phyloP scores from a whole-genome alignment of 768 basidiomycete genomes.

The Lactarius quietus region DNA sequence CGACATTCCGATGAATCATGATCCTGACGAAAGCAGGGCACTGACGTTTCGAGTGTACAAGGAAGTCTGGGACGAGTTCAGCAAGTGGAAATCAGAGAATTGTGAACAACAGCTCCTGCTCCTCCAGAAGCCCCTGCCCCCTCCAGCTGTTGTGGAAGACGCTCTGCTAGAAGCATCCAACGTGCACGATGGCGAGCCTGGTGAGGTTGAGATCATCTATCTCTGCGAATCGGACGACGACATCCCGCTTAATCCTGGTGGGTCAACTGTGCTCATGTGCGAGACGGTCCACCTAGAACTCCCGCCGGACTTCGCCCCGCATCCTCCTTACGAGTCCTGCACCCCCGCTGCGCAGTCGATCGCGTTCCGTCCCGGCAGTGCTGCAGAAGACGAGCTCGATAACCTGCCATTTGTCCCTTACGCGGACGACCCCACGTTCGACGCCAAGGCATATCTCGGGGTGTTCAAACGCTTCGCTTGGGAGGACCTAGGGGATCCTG shows the following conservation, averaged over 20 bases:
- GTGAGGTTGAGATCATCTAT: conserved; percentile 8
- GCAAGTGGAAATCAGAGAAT: conserved; percentile 29
- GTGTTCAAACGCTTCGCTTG: conserved; percentile 50
- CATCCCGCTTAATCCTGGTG: conserved; percentile 8
- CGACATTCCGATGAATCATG: not conserved
- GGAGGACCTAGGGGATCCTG: conserved; percentile 42
- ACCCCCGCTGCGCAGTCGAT: conserved; percentile 47
- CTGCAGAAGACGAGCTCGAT: conserved; percentile 43
- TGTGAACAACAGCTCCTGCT: conserved; percentile 20
- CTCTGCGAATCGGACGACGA: conserved; percentile 16
- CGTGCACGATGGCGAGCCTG: not conserved
- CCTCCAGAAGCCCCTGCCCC: conserved; percentile 18
- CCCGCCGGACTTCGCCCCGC: conserved; percentile 22
- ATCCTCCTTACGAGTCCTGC: conserved; percentile 54
- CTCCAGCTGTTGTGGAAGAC: conserved; percentile 4
- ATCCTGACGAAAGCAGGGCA: not conserved
- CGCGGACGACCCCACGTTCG: conserved; percentile 56
- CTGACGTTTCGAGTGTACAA: conserved; percentile 23
- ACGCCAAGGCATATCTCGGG: conserved; percentile 37
- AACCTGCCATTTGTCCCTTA: conserved; percentile 60
- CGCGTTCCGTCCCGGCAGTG: conserved; percentile 28
- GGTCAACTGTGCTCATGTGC: conserved; percentile 7
- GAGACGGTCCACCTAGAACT: not conserved
- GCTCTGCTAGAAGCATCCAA: not conserved
- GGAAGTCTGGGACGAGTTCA: conserved; percentile 31